Evolutionary conservation across 2,329 filamentous ascomycete species (phyloP), one percentile per base, ranked within the genome.

Genomic region (Penicillium sumatraense): DNA sequence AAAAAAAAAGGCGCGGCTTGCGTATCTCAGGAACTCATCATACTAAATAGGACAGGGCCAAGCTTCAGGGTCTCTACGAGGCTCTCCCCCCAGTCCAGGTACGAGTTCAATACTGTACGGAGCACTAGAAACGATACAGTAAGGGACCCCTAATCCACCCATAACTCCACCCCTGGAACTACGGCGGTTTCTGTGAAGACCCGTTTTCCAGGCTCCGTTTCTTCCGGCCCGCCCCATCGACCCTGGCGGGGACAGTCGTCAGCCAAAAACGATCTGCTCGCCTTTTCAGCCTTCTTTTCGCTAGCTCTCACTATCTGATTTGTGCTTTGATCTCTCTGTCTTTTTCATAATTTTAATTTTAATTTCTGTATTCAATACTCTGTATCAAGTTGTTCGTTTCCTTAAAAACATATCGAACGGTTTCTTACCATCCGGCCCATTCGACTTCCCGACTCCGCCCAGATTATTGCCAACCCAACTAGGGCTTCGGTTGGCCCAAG

Each of bases 41-140:
- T 62, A 59, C 55, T 62, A 53, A 54, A 62, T 57, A 57, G 51
- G 45, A 36, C 49, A 56, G 51, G 63, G 63, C 63, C 63, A 65
- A 65, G 63, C 63, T 65, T 62, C 62, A 63, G 58, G 60, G 58
- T 64, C 58, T 51, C 50, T 45, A 46, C 52, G 57, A 64, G 56
- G 52, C 59, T 60, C 60, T 27, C 33, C 18, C 40, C 7, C 40
- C 40, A 14, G 40, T 45, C 45, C 11, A 36, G 42, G 48, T 36
- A 35, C 48, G 33, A 48, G 38, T 23, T 44, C 36, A 51, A 23
- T 51, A 42, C 23, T 9, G 36, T 24, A 54, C 23, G 10, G 14
- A 46, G 49, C 3, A 33, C 27, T 46, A 45, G 23, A 49, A 45
- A 44, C 14, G 20, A 40, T 45, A 45, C 47, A 49, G 20, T 50